These are phyloP conservation scores for Scutellaria baicalensis DNA, from an alignment of 257 asterid species.

Conservation along the genomic window DNA sequence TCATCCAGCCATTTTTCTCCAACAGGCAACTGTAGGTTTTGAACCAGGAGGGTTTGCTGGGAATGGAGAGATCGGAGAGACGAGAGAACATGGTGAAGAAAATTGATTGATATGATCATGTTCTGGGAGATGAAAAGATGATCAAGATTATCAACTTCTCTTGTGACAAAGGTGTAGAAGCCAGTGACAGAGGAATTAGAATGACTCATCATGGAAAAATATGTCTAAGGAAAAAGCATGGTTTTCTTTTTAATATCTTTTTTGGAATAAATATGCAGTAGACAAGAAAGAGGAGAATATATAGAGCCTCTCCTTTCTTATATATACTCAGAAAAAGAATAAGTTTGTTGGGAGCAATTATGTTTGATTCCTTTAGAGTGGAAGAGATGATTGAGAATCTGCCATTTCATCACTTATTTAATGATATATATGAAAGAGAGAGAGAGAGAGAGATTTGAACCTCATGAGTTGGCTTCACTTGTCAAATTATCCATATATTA, in stretches of 20 bases:
- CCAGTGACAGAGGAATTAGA: conserved; percentile 55
- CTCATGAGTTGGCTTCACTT: not conserved
- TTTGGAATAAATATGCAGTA: no score
- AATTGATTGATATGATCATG: conserved; percentile 51
- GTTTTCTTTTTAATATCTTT: no score
- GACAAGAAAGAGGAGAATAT: not conserved
- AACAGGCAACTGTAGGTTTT: conserved; percentile 48
- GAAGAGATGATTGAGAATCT: conserved; percentile 81
- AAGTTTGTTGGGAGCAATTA: conserved; percentile 72
- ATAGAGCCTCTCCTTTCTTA: not conserved
- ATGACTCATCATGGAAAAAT: conserved; percentile 43
- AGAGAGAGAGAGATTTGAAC: conserved; percentile 5
- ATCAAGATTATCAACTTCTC: conserved; percentile 56
- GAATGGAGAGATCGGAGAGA: conserved; percentile 54
- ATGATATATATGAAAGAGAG: conserved; percentile 13
- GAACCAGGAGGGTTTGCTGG: conserved; percentile 41
- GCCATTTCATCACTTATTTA: conserved; percentile 30
- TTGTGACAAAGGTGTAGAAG: conserved; percentile 44
- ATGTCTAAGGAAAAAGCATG: no score
- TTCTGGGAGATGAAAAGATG: conserved; percentile 40
- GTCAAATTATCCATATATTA: not conserved
- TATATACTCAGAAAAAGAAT: conserved; percentile 29
- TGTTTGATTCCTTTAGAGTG: conserved; percentile 54
- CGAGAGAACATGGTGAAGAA: conserved; percentile 55
- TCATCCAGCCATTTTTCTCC: conserved; percentile 79